These are phyloP conservation scores for Ophiostoma ips DNA, from an alignment of 2,329 filamentous ascomycete species.

Conservation along the genomic window DNA sequence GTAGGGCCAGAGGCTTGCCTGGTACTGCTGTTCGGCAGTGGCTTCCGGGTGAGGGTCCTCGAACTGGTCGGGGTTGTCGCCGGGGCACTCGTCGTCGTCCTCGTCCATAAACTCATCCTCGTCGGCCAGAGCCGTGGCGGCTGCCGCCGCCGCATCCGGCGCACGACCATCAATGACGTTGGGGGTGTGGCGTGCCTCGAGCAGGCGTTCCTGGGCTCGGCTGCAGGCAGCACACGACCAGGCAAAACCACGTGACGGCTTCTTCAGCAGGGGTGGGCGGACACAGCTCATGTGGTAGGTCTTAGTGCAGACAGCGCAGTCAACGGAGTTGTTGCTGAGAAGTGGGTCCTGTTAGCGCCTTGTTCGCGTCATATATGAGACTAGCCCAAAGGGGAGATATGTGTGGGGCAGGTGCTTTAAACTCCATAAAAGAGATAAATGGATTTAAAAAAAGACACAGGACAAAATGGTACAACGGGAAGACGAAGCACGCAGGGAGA, in stretches of 20 bases:
- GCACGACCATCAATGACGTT: slow-evolving; percentile 54
- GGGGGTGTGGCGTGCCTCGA: slow-evolving; percentile 81
- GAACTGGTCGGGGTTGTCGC: slow-evolving; percentile 43
- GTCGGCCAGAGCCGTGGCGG: slow-evolving; percentile 38
- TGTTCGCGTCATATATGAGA: slow-evolving; percentile 6
- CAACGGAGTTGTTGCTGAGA: slow-evolving; percentile 76
- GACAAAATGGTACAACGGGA: not conserved
- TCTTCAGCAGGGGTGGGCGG: slow-evolving; percentile 79
- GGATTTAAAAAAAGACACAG: not conserved
- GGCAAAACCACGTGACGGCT: slow-evolving; percentile 91
- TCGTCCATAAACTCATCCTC: slow-evolving; percentile 52
- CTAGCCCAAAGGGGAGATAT: slow-evolving; percentile 10
- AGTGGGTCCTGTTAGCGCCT: slow-evolving; percentile 13
- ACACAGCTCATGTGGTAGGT: slow-evolving; percentile 99
- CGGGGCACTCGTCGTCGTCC: slow-evolving; percentile 59
- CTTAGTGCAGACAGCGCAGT: slow-evolving; percentile 86
- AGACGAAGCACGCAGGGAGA: not conserved
- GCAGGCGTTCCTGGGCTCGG: slow-evolving; percentile 81
- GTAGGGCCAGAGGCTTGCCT: slow-evolving; percentile 92
- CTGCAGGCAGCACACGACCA: slow-evolving; percentile 97
- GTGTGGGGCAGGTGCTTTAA: slow-evolving; percentile 10
- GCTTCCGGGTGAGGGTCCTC: slow-evolving; percentile 40
- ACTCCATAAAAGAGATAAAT: slow-evolving; percentile 11
- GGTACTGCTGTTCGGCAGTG: slow-evolving; percentile 78
- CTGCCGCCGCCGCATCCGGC: slow-evolving; percentile 17